Evolutionary conservation across 306 rosid genomes (phyloP).

Genomic region (Cicer pinnatifidum): DNA sequence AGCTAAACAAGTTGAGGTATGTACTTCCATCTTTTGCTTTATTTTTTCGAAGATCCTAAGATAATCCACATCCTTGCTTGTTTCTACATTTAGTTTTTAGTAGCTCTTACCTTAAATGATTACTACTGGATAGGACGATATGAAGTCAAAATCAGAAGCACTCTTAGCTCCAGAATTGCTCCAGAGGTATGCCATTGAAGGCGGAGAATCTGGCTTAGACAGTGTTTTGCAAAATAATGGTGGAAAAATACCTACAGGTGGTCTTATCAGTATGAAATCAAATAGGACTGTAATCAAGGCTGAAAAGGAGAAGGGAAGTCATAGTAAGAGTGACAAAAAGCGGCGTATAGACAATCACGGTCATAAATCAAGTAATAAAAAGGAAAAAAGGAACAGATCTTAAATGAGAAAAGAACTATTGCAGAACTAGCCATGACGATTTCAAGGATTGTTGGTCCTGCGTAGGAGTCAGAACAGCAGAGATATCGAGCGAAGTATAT

Average conservation of each 20-base stretch:
- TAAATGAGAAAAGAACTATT: constrained; percentile 7
- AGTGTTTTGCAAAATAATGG: constrained; percentile 54
- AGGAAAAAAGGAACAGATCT: constrained; percentile 56
- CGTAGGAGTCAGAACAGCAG: constrained; percentile 15
- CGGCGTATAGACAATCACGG: constrained; percentile 50
- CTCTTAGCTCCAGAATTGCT: constrained; percentile 57
- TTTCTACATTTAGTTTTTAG: constrained; percentile 1
- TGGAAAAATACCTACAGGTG: constrained; percentile 63
- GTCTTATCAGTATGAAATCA: constrained; percentile 69
- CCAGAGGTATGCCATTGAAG: constrained; percentile 66
- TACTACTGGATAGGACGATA: constrained; percentile 54
- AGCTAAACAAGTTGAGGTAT: constrained; percentile 82
- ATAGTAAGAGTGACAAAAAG: constrained; percentile 53
- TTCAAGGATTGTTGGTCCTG: not conserved
- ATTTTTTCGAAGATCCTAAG: not conserved
- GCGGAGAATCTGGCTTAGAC: constrained; percentile 56
- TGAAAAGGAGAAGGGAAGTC: constrained; percentile 52
- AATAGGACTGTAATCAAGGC: constrained; percentile 45
- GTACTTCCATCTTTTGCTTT: constrained; percentile 19
- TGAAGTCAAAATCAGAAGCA: constrained; percentile 58
- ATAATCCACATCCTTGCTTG: constrained; percentile 12
- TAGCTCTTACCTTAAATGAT: constrained; percentile 38
- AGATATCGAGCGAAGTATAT: not conserved
- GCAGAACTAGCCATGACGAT: not conserved
- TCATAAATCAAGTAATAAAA: constrained; percentile 50